These are phyloP conservation scores for Microdochium bolleyi DNA, from an alignment of 2,329 filamentous ascomycete species.

Conservation along the genomic window DNA sequence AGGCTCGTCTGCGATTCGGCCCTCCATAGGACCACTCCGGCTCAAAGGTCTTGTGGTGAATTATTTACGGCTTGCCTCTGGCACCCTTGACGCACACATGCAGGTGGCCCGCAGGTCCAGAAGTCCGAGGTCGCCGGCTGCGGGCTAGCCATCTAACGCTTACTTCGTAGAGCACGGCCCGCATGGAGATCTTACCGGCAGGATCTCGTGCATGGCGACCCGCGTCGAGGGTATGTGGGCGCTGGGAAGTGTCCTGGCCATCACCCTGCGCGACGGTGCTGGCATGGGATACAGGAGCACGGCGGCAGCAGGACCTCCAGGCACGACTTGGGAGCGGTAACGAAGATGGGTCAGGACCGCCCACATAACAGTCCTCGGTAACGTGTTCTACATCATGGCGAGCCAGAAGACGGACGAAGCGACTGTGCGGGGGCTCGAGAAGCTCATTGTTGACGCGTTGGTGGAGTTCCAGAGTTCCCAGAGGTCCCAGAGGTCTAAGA, in stretches of 20 bases:
- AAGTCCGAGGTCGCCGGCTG: too few species aligned
- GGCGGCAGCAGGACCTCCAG: slow-evolving; percentile 34
- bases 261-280: slow-evolving; percentile 34
- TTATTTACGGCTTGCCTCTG: too few species aligned
- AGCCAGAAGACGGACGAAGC: slow-evolving; percentile 30
- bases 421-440: not conserved
- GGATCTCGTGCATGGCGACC: slow-evolving; percentile 44
- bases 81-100: too few species aligned
- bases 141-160: too few species aligned
- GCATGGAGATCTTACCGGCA: too few species aligned
- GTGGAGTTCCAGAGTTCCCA: too few species aligned
- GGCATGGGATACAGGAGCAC: slow-evolving; percentile 35
- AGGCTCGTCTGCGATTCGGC: too few species aligned
- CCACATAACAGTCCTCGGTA: slow-evolving; percentile 46
- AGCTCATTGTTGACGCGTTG: not conserved
- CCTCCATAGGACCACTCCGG: too few species aligned
- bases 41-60: too few species aligned
- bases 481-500: too few species aligned
- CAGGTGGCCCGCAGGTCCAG: too few species aligned
- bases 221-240: slow-evolving; percentile 61
- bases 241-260: slow-evolving; percentile 66
- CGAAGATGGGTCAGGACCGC: slow-evolving; percentile 34
- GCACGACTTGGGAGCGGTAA: slow-evolving; percentile 16
- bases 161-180: too few species aligned
- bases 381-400: slow-evolving; percentile 52